These are phyloP conservation scores for Capsicum baccatum DNA, from an alignment of 257 asterid species.

Conservation along the genomic window DNA sequence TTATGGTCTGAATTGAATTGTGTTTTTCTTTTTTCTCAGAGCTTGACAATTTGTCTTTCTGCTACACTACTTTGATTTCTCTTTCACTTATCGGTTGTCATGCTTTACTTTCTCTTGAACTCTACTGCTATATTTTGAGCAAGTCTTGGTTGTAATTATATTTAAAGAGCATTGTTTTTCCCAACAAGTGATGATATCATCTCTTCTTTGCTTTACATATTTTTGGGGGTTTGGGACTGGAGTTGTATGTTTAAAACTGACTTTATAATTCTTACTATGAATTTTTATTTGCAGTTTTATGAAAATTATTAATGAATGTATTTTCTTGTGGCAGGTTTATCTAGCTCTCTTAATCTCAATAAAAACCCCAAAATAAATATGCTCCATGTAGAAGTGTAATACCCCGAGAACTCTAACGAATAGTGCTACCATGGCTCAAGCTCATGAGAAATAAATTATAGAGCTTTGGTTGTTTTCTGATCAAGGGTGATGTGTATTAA, in stretches of 20 bases:
- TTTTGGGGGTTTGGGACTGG: not conserved
- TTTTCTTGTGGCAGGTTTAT: constrained; percentile 65
- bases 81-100: constrained; percentile 96
- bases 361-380: constrained; percentile 80
- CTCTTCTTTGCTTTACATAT: not conserved
- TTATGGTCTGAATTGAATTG: not conserved
- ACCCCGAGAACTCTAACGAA: no score
- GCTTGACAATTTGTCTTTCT: constrained; percentile 71
- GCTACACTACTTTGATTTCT: constrained; percentile 69
- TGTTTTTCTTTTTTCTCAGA: constrained; percentile 39
- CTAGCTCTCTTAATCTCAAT: constrained; percentile 84
- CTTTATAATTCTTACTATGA: not conserved
- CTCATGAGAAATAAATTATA: no score
- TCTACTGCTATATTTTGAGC: constrained; percentile 75
- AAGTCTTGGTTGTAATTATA: constrained; percentile 93
- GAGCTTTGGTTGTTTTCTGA: no score
- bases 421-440: no score
- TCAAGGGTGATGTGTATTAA: no score
- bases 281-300: not conserved
- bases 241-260: not conserved
- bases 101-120: constrained; percentile 77
- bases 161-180: constrained; percentile 78
- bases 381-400: constrained; percentile 37
- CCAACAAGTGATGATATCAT: constrained; percentile 58
- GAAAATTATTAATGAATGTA: not conserved